A percentile compares a stretch with the other conserved stretches of the same genome.
Conservation (phyloP, 1,284 basidiomycete genomes). For the Xanthoconium separans region DNA sequence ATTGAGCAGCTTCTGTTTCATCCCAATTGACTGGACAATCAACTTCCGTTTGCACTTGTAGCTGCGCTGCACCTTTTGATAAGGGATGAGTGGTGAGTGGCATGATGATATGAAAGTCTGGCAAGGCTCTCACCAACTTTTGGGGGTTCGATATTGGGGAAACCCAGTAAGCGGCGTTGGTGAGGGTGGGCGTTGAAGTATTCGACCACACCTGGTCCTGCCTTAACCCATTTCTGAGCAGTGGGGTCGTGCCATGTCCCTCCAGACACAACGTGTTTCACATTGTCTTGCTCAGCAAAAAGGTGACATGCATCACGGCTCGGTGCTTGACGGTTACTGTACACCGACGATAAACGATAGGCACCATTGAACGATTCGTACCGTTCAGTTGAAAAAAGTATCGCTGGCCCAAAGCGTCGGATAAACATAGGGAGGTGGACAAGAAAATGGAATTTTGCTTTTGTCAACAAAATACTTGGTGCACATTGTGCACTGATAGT, state of each 20-base stretch:
- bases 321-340: conserved; percentile 9
- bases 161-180: neutral
- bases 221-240: neutral
- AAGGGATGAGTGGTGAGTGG: neutral
- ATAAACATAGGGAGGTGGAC: too few species aligned
- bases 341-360: neutral
- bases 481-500: conserved; percentile 5
- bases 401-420: conserved; percentile 1
- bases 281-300: conserved; percentile 5
- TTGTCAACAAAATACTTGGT: conserved; percentile 13
- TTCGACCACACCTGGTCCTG: neutral
- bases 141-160: neutral
- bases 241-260: conserved; percentile 2
- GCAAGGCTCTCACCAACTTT: neutral
- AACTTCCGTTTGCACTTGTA: neutral
- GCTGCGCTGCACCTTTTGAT: neutral
- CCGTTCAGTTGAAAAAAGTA: conserved; percentile 11
- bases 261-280: conserved; percentile 9
- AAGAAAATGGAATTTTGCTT: conserved; percentile 13
- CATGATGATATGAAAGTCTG: too few species aligned
- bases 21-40: neutral
- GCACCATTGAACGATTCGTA: conserved; percentile 16
- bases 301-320: conserved; percentile 6
- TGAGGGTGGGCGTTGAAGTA: conserved; percentile 1
- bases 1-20: neutral